phyloP scores from a whole-genome alignment of 2,329 filamentous ascomycete genomes.

The Dactylonectria macrodidyma region DNA sequence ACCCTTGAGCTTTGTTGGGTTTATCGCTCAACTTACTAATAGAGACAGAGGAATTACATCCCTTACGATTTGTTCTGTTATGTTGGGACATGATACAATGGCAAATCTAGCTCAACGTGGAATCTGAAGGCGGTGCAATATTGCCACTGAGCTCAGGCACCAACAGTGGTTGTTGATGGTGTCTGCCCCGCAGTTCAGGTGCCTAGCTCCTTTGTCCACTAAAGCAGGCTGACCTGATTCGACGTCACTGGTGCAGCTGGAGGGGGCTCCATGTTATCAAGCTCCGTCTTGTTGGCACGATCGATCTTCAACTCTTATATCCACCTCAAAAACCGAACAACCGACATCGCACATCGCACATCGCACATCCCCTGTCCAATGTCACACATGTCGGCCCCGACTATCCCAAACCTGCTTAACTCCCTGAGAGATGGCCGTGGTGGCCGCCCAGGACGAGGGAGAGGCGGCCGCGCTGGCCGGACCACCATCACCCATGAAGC shows the following conservation, averaged over 20 bases:
- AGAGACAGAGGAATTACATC: too few species aligned
- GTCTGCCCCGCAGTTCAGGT: constrained; percentile 17
- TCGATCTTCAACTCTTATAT: constrained; percentile 15
- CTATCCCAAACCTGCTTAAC: constrained; percentile 82
- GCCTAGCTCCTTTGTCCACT: not conserved
- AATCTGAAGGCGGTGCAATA: not conserved
- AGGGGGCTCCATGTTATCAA: constrained; percentile 5
- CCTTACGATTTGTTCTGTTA: too few species aligned
- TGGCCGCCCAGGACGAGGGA: constrained; percentile 41
- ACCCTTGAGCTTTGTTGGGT: too few species aligned
- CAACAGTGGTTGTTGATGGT: not conserved
- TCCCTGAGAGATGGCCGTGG: constrained; percentile 65
- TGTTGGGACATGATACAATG: too few species aligned
- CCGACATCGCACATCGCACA: too few species aligned
- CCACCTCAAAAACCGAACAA: constrained; percentile 10
- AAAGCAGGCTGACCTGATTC: constrained; percentile 15
- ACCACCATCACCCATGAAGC: constrained; percentile 72
- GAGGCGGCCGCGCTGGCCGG: constrained; percentile 51
- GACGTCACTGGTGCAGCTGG: constrained; percentile 25
- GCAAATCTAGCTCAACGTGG: too few species aligned
- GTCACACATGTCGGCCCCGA: constrained; percentile 74
- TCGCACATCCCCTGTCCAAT: constrained; percentile 4
- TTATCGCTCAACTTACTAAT: too few species aligned
- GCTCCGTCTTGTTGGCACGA: constrained; percentile 1
- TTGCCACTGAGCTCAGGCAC: not conserved